phyloP scores from a whole-genome alignment of 257 asterid genomes.

The Rehmannia glutinosa region DNA sequence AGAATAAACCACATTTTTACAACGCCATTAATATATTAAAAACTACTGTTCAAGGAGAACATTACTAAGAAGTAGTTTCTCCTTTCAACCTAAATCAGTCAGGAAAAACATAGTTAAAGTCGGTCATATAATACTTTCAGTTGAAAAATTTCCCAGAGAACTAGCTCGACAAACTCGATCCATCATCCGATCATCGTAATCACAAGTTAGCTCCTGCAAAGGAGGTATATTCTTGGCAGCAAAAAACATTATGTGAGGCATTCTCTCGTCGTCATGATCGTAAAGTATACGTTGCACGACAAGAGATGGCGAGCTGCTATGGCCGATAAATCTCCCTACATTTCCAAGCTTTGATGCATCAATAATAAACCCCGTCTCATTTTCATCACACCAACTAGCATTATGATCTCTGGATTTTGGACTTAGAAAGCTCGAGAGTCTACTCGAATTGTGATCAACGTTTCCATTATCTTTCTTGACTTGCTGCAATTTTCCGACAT shows the following conservation, averaged over 20 bases:
- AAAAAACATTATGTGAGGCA: slow-evolving; percentile 66
- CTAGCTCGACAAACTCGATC: slow-evolving; percentile 17
- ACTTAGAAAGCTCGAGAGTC: slow-evolving; percentile 46
- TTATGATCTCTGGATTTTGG: no score
- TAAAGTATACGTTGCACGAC: slow-evolving; percentile 55
- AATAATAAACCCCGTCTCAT: slow-evolving; percentile 39
- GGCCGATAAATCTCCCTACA: slow-evolving; percentile 78
- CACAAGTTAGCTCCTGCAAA: slow-evolving; percentile 49
- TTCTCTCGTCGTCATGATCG: slow-evolving; percentile 58
- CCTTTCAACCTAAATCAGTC: no score
- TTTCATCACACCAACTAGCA: no score
- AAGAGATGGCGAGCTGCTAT: slow-evolving; percentile 72
- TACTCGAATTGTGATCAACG: slow-evolving; percentile 46
- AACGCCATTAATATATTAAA: no score
- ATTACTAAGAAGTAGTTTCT: no score
- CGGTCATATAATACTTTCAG: no score
- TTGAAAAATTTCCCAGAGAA: no score
- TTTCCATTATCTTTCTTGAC: slow-evolving; percentile 56
- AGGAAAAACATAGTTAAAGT: no score
- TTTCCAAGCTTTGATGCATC: slow-evolving; percentile 67
- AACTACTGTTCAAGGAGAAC: no score
- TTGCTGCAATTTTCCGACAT: slow-evolving; percentile 54
- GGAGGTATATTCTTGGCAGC: slow-evolving; percentile 52
- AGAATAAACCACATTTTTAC: no score
- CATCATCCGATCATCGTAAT: slow-evolving; percentile 31